Conservation (phyloP, 1,284 basidiomycete genomes). For the Fomitiporia mediterranea region DNA sequence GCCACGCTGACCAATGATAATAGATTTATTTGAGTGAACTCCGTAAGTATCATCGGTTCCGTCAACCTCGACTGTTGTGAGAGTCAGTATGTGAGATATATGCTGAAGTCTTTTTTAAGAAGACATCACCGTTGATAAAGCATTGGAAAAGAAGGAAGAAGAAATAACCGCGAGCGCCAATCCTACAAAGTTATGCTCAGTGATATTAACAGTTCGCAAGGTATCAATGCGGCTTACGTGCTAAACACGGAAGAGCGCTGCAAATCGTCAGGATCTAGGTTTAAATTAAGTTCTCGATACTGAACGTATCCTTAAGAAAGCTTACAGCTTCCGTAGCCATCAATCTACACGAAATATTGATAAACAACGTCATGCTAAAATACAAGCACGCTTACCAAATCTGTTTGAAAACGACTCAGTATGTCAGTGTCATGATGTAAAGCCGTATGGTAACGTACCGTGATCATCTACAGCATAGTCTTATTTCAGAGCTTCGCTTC, state of each 20-base stretch:
- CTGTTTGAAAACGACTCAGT: conserved; percentile 36
- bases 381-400: conserved; percentile 47
- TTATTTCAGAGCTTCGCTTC: neutral
- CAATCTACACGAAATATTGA: conserved; percentile 64
- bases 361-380: too few relatives aligned
- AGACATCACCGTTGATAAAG: conserved; percentile 65
- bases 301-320: neutral
- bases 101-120: neutral
- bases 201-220: neutral
- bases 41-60: conserved; percentile 56
- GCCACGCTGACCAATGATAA: conserved; percentile 72
- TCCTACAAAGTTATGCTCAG: conserved; percentile 40
- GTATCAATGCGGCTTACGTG: conserved; percentile 43
- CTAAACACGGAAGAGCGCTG: conserved; percentile 76
- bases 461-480: conserved; percentile 57
- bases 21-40: conserved; percentile 62
- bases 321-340: conserved; percentile 89
- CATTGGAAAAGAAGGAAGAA: conserved; percentile 92
- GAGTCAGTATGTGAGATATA: conserved; percentile 22
- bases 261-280: conserved; percentile 74
- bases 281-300: neutral
- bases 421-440: conserved; percentile 6
- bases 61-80: conserved; percentile 70
- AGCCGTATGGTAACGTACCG: conserved; percentile 41
- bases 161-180: conserved; percentile 82